Conservation (phyloP, 345 rosid genomes). For the Iberis pinnata region DNA sequence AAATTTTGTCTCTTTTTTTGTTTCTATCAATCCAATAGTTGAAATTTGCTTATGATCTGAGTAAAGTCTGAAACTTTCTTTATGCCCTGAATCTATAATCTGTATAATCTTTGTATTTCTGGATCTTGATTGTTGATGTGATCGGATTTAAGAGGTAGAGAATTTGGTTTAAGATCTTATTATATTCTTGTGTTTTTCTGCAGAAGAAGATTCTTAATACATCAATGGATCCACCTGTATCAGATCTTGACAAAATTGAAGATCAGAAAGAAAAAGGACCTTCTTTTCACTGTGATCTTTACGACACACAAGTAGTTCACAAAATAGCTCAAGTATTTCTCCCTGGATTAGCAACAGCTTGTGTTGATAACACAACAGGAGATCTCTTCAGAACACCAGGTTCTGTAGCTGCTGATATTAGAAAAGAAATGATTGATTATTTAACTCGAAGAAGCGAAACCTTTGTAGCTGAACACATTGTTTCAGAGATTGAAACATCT, state of each 20-base stretch:
- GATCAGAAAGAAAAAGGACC: slow-evolving; percentile 48
- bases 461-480: slow-evolving; percentile 65
- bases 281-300: slow-evolving; percentile 52
- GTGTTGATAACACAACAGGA: slow-evolving; percentile 83
- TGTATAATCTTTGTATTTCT: not conserved
- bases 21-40: slow-evolving; percentile 20
- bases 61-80: too few relatives aligned
- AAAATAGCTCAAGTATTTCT: slow-evolving; percentile 55
- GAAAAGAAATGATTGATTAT: slow-evolving; percentile 66
- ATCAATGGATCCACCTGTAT: slow-evolving; percentile 42
- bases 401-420: slow-evolving; percentile 64
- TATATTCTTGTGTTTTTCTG: not conserved
- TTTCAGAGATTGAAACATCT: slow-evolving; percentile 42
- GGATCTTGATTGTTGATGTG: not conserved
- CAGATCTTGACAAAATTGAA: slow-evolving; percentile 47
- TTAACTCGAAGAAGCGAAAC: slow-evolving; percentile 61
- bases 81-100: not conserved
- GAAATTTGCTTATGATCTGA: slow-evolving; percentile 7
- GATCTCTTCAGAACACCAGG: slow-evolving; percentile 63
- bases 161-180: too few relatives aligned
- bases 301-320: slow-evolving; percentile 54
- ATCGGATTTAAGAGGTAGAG: slow-evolving; percentile 7
- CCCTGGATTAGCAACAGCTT: slow-evolving; percentile 73
- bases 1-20: not conserved
- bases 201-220: not conserved